These are phyloP conservation scores for Cercospora beticola DNA, from an alignment of 2,329 filamentous ascomycete species.

Conservation along the genomic window DNA sequence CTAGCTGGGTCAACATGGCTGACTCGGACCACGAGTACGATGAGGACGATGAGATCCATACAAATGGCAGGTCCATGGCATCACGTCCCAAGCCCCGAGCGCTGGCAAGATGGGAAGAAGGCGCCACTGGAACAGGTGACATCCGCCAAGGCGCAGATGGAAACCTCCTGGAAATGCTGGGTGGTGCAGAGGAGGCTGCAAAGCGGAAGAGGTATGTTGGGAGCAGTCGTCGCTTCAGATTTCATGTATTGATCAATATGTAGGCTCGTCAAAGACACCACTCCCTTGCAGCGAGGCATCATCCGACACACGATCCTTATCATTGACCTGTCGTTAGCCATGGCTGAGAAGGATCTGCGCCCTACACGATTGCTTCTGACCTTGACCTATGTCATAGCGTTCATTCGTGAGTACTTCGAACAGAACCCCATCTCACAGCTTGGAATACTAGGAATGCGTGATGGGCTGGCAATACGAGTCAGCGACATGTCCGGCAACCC, in stretches of 20 bases:
- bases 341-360: conserved; percentile 91
- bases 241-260: neutral
- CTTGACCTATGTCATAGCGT: conserved; percentile 79
- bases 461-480: conserved; percentile 81
- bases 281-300: conserved; percentile 91
- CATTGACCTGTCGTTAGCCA: conserved; percentile 87
- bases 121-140: conserved; percentile 35
- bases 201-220: conserved; percentile 35
- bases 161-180: conserved; percentile 37
- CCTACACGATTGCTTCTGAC: conserved; percentile 82
- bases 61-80: conserved; percentile 23
- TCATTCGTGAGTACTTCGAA: conserved; percentile 93
- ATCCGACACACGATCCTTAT: conserved; percentile 94
- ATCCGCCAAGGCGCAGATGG: conserved; percentile 39
- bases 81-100: conserved; percentile 32
- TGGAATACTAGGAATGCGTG: conserved; percentile 87
- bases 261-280: conserved; percentile 87
- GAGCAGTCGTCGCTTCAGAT: neutral
- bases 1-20: conserved; percentile 26
- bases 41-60: conserved; percentile 30
- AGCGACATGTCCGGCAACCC: conserved; percentile 92
- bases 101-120: conserved; percentile 39
- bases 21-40: conserved; percentile 35
- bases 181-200: conserved; percentile 39
- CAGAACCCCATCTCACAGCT: conserved; percentile 98